Conservation (phyloP, 2,329 filamentous ascomycete genomes). For the Hypoxylon sp. region DNA sequence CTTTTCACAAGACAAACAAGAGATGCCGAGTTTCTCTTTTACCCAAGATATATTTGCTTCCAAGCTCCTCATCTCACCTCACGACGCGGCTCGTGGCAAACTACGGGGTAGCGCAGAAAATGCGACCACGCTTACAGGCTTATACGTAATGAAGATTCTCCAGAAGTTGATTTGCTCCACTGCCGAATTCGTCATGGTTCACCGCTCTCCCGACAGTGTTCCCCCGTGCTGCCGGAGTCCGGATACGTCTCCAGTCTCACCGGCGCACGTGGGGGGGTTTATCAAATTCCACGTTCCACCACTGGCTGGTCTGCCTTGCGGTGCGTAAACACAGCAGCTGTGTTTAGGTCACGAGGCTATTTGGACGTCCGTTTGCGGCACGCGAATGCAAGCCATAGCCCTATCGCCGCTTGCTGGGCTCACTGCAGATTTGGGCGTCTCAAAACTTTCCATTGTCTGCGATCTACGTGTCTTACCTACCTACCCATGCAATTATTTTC, state of each 20-base stretch:
- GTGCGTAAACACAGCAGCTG: constrained; percentile 19
- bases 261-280: constrained; percentile 42
- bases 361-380: constrained; percentile 40
- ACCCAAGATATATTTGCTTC: too few relatives aligned
- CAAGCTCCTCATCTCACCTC: too few relatives aligned
- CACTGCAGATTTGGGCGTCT: constrained; percentile 13
- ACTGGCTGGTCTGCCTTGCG: too few relatives aligned
- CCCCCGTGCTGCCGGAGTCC: constrained; percentile 40
- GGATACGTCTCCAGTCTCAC: constrained; percentile 42
- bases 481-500: constrained; percentile 13
- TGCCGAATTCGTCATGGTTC: constrained; percentile 27
- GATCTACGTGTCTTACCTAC: constrained; percentile 2
- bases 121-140: too few relatives aligned
- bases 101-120: too few relatives aligned
- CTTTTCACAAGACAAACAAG: constrained; percentile 31
- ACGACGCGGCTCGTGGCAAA: too few relatives aligned
- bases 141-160: constrained; percentile 10
- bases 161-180: constrained; percentile 14
- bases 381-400: constrained; percentile 20
- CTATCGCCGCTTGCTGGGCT: constrained; percentile 11
- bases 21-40: too few relatives aligned
- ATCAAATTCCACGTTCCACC: constrained; percentile 28
- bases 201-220: constrained; percentile 38
- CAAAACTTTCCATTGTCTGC: constrained; percentile 8
- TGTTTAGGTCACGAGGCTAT: constrained; percentile 43